Conservation (phyloP, 768 basidiomycete genomes). For the Cystoderma amianthinum region DNA sequence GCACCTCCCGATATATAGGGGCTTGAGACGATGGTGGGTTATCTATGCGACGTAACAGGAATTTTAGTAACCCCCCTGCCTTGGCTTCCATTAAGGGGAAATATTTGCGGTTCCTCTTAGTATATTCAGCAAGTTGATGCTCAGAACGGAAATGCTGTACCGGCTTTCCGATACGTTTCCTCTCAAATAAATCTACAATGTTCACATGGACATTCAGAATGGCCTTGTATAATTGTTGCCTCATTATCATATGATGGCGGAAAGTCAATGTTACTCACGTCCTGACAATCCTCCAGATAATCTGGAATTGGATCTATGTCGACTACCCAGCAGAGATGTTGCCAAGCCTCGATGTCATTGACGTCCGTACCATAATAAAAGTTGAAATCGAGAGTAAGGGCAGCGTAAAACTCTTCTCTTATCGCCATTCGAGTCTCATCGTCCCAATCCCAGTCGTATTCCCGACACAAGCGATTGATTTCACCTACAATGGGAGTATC, state of each 20-base stretch:
- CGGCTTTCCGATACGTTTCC: background rate
- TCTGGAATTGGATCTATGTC: background rate
- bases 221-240: no score
- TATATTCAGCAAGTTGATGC: constrained; percentile 7
- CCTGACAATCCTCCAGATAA: constrained; percentile 2
- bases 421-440: background rate
- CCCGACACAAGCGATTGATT: background rate
- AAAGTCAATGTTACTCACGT: no score
- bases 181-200: constrained; percentile 11
- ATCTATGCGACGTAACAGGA: constrained; percentile 8
- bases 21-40: constrained; percentile 3
- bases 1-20: background rate
- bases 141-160: constrained; percentile 6
- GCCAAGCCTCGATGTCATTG: background rate
- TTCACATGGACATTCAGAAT: constrained; percentile 5
- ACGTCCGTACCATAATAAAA: background rate
- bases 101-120: constrained; percentile 1
- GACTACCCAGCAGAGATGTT: background rate
- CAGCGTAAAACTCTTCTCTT: background rate
- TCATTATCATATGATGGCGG: no score
- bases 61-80: constrained; percentile 9
- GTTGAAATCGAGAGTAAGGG: background rate
- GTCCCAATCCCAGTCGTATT: background rate
- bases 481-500: background rate
- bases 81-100: constrained; percentile 6